Percentiles rank a stretch among this genome's conserved stretches.
Evolutionary conservation across 2,329 filamentous ascomycete species (phyloP).

Genomic region (Alternaria triticina): DNA sequence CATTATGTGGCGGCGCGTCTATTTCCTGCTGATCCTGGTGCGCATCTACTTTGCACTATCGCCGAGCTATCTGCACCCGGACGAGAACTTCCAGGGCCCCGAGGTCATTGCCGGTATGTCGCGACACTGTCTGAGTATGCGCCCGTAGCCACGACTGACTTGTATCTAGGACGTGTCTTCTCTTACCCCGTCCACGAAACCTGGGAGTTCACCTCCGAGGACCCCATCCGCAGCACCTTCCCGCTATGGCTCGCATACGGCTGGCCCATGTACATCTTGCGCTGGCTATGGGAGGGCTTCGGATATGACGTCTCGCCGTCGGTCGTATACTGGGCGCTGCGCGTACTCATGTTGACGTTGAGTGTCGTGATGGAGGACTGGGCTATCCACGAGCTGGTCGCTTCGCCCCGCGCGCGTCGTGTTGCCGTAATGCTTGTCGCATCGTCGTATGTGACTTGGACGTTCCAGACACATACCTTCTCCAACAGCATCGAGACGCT

Average conservation of each 20-base stretch:
- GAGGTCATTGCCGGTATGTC: constrained; percentile 88
- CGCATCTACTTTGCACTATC: constrained; percentile 93
- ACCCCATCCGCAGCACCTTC: constrained; percentile 93
- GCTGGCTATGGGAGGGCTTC: constrained; percentile 90
- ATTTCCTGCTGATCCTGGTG: constrained; percentile 82
- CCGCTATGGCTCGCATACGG: constrained; percentile 96
- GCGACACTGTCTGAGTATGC: not conserved
- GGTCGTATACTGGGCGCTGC: constrained; percentile 86
- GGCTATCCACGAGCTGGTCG: constrained; percentile 91
- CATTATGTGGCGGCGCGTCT: constrained; percentile 88
- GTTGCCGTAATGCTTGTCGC: constrained; percentile 83
- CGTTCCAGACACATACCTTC: constrained; percentile 97
- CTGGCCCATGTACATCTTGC: constrained; percentile 87
- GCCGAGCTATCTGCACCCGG: constrained; percentile 95
- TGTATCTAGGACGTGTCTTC: constrained; percentile 79
- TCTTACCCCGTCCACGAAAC: constrained; percentile 87
- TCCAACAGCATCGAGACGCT: constrained; percentile 97
- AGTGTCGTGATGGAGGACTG: constrained; percentile 98
- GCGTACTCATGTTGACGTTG: constrained; percentile 88
- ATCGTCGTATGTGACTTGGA: constrained; percentile 98
- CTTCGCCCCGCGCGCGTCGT: constrained; percentile 72
- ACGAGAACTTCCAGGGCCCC: constrained; percentile 98
- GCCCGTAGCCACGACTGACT: constrained; percentile 13
- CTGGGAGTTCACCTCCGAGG: constrained; percentile 92
- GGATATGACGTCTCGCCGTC: constrained; percentile 83